These are phyloP conservation scores for Candida xyloterini DNA, from an alignment of 805 yeast species.

Conservation along the genomic window DNA sequence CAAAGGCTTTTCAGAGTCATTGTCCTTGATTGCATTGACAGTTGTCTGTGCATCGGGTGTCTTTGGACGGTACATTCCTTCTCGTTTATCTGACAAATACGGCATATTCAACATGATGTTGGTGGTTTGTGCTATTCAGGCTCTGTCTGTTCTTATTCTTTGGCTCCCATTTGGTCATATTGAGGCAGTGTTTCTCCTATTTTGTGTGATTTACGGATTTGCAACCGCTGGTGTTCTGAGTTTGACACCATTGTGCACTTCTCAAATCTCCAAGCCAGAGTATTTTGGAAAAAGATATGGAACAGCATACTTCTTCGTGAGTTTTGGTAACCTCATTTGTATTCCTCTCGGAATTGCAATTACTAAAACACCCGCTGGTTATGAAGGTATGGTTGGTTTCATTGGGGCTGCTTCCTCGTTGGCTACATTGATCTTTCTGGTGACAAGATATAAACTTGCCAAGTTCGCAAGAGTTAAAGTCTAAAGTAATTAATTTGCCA, in stretches of 20 bases:
- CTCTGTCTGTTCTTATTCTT: conserved; percentile 43
- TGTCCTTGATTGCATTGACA: conserved; percentile 42
- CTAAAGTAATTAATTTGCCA: background rate
- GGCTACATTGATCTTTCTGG: conserved; percentile 4
- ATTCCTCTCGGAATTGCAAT: conserved; percentile 43
- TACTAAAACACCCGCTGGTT: conserved; percentile 30
- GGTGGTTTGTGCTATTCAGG: conserved; percentile 37
- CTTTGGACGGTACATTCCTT: conserved; percentile 45
- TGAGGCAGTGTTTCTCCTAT: conserved; percentile 44
- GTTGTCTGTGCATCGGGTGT: conserved; percentile 43
- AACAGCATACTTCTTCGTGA: conserved; percentile 52
- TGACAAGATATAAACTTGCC: conserved; percentile 26
- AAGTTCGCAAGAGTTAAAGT: conserved; percentile 17
- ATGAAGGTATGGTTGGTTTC: conserved; percentile 32
- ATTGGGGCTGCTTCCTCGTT: conserved; percentile 30
- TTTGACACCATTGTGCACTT: conserved; percentile 66
- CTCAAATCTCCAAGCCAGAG: conserved; percentile 58
- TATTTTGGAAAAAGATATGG: conserved; percentile 73
- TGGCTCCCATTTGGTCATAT: conserved; percentile 65
- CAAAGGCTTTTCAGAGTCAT: conserved; percentile 43
- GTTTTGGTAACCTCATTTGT: conserved; percentile 43
- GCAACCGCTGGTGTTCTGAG: conserved; percentile 60
- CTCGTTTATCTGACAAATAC: conserved; percentile 40
- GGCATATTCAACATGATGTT: conserved; percentile 45
- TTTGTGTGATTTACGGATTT: conserved; percentile 56